phyloP scores from a whole-genome alignment of 2,329 filamentous ascomycete genomes.

The Metarhizium robertsii region DNA sequence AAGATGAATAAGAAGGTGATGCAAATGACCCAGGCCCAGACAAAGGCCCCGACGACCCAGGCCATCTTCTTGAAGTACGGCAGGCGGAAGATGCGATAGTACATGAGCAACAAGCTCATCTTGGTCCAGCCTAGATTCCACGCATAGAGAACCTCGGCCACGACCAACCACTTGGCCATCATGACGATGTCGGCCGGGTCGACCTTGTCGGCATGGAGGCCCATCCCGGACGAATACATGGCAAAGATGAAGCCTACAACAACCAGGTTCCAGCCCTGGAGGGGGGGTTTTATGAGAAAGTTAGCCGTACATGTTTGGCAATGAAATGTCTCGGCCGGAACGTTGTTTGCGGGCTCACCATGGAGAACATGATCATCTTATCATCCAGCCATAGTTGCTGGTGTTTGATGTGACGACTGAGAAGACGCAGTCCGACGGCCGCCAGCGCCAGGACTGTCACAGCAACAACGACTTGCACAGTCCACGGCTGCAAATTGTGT shows the following conservation, averaged over 20 bases:
- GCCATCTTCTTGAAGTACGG: conserved; percentile 32
- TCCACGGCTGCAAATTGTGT: conserved; percentile 31
- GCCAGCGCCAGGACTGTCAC: conserved; percentile 31
- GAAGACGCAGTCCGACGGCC: conserved; percentile 27
- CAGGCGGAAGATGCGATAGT: conserved; percentile 40
- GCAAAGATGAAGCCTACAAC: conserved; percentile 38
- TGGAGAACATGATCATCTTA: conserved; percentile 36
- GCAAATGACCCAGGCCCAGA: conserved; percentile 36
- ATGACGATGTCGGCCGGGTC: conserved; percentile 25
- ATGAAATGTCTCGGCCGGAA: neutral
- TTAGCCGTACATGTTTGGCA: neutral
- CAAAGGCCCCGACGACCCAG: conserved; percentile 30
- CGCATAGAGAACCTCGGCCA: conserved; percentile 37
- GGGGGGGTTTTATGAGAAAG: neutral
- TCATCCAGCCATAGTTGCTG: conserved; percentile 40
- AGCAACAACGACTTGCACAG: conserved; percentile 24
- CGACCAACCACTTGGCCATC: conserved; percentile 37
- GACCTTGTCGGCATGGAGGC: conserved; percentile 33
- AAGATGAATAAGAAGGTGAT: conserved; percentile 42
- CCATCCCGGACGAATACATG: conserved; percentile 37
- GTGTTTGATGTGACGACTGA: conserved; percentile 29
- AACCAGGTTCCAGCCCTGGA: conserved; percentile 29
- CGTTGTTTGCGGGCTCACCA: conserved; percentile 24
- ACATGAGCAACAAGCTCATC: conserved; percentile 40
- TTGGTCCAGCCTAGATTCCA: conserved; percentile 42